phyloP scores from a whole-genome alignment of 345 rosid genomes.

The Syzygium aromaticum region DNA sequence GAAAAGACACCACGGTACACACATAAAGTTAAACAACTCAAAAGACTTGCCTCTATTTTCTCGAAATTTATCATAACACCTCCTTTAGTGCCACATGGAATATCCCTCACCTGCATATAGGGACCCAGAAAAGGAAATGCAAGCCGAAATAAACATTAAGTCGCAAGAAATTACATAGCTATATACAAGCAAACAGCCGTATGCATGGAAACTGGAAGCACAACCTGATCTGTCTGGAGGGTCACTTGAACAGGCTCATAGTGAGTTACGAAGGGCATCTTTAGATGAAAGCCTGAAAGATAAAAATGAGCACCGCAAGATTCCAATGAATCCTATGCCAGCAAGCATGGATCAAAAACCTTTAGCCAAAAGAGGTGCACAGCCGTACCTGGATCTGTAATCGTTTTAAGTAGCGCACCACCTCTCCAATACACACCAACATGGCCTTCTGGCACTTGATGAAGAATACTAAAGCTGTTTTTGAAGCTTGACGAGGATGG shows the following conservation, averaged over 20 bases:
- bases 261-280: constrained; percentile 73
- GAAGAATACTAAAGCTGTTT: constrained; percentile 43
- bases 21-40: background rate
- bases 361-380: background rate
- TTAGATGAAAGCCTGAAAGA: constrained; percentile 64
- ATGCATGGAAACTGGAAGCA: background rate
- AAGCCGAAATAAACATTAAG: background rate
- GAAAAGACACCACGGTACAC: background rate
- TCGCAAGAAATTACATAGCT: background rate
- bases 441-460: constrained; percentile 94
- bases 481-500: constrained; percentile 23
- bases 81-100: constrained; percentile 96
- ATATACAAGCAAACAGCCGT: constrained; percentile 1
- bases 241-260: constrained; percentile 95
- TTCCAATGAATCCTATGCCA: background rate
- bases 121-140: background rate
- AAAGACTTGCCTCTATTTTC: constrained; percentile 68
- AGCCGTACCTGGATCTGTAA: constrained; percentile 59
- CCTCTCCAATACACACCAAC: constrained; percentile 97
- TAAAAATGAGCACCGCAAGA: background rate
- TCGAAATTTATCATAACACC: constrained; percentile 93
- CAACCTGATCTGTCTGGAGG: constrained; percentile 80
- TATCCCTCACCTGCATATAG: constrained; percentile 59
- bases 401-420: constrained; percentile 63
- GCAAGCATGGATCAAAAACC: background rate